A percentile compares a stretch with the other conserved stretches of the same genome.
Evolutionary conservation across 2,329 filamentous ascomycete genomes (phyloP).

Genomic region (Penicillium sp.): DNA sequence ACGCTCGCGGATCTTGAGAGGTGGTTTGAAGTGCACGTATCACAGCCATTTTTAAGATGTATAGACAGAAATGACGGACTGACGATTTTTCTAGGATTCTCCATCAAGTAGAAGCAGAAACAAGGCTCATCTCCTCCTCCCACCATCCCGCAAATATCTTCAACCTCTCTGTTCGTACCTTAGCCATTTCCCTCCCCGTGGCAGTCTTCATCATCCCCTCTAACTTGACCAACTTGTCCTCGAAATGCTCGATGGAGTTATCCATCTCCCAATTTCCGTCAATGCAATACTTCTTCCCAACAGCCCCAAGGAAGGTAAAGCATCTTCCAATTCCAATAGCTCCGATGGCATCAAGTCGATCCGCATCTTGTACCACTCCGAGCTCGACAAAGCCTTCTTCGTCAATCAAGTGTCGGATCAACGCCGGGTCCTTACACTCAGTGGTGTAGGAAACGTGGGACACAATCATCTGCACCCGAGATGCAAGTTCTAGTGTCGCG

Average conservation of each 20-base stretch:
- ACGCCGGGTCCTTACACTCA: conserved; percentile 64
- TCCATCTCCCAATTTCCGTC: conserved; percentile 52
- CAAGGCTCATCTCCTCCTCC: conserved; percentile 48
- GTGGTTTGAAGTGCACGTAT: neutral
- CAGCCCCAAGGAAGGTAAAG: conserved; percentile 72
- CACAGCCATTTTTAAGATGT: neutral
- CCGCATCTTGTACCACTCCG: conserved; percentile 86
- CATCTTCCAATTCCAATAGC: conserved; percentile 78
- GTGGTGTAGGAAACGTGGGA: conserved; percentile 74
- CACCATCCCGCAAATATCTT: conserved; percentile 55
- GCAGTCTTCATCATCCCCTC: conserved; percentile 61
- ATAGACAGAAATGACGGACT: neutral
- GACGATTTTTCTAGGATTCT: neutral
- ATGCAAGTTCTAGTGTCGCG: conserved; percentile 58
- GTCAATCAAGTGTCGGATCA: conserved; percentile 61
- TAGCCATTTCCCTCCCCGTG: conserved; percentile 52
- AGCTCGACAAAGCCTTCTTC: conserved; percentile 64
- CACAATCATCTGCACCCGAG: conserved; percentile 69
- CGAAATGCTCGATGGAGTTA: conserved; percentile 71
- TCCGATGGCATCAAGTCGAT: conserved; percentile 86
- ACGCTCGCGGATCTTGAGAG: too few relatives aligned
- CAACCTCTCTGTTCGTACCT: conserved; percentile 50
- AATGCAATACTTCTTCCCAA: conserved; percentile 28
- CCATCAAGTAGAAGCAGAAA: neutral
- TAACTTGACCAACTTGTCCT: conserved; percentile 69